Evolutionary conservation across 768 basidiomycete genomes (phyloP), one percentile per base, ranked within the genome.

Genomic region (Podaxis pistillaris): DNA sequence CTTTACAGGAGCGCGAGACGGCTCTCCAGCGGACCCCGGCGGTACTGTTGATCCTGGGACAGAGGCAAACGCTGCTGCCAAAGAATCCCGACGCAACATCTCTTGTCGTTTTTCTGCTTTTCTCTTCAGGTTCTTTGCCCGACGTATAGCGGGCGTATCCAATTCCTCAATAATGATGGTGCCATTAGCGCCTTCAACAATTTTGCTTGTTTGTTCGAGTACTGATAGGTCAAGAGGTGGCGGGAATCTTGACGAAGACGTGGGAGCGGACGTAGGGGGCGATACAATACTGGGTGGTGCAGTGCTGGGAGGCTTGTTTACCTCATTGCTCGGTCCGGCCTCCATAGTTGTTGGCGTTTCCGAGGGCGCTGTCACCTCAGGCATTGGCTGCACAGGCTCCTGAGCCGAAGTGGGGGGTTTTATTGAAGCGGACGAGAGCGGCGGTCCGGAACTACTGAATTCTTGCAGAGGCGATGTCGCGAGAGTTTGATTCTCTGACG

Each of bases 91-190:
- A 9, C 58, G 59, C 12, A 62, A 26, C 33, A 47, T 50, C 46
- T 58, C 37, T 22, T 59, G 58, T 51, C 61, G 63, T 33, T 56
- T 67, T 63, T 59, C 54, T 47, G 58, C 66, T 60, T 61, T 66
- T 64, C 49, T 60, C 52, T 52, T 66, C 58, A 75, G 71, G 19
- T 77, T 78, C 72, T 87, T 89, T 72, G 84, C 80, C 55, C 83
- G 79, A 3, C 90, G 83, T 44, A 83, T 87, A 3, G 81, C 81
- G 38, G 90, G 90, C 4, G 90, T 87, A 68, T 91, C 90, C 24
- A 91, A 77, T 63, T 85, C 84, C 68, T 92, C 89, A 60, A 91
- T 83, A 59, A 90, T 82, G 52, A 87, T 78, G 61, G 74, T 79
- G n/a, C 83, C 82, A 49, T 76, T 75, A n/a, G 80, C 74, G 22